phyloP scores from a whole-genome alignment of 179 eudicot genomes.

The Pouteria campechiana region DNA sequence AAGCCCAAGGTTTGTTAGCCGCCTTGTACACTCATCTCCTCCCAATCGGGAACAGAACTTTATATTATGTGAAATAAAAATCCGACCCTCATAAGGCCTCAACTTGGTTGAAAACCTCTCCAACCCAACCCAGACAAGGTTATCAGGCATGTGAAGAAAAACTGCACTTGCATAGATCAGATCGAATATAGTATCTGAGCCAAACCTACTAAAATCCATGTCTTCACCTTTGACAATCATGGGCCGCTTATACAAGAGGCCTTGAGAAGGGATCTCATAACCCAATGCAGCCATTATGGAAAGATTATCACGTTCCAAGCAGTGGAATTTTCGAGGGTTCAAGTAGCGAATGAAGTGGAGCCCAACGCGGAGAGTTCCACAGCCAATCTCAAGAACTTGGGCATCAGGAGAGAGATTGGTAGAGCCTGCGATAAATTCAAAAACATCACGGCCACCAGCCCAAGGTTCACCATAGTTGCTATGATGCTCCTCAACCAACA shows the following conservation, averaged over 20 bases:
- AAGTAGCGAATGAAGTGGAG: conserved; percentile 82
- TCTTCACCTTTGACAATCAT: conserved; percentile 83
- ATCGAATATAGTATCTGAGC: conserved; percentile 49
- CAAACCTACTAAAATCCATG: conserved; percentile 84
- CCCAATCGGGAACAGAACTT: conserved; percentile 93
- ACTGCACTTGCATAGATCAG: conserved; percentile 96
- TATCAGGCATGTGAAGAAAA: conserved; percentile 92
- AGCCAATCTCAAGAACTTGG: conserved; percentile 89
- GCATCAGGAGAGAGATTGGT: conserved; percentile 47
- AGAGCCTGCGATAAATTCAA: conserved; percentile 77
- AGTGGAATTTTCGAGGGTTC: conserved; percentile 58
- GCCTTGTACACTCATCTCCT: conserved; percentile 74
- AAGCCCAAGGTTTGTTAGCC: conserved; percentile 56
- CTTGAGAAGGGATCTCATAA: conserved; percentile 96
- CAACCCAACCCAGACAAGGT: conserved; percentile 89
- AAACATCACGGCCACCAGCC: conserved; percentile 98
- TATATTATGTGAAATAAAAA: conserved; percentile 87
- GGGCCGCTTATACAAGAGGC: conserved; percentile 78
- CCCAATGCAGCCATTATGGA: conserved; percentile 93
- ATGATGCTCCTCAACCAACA: conserved; percentile 92
- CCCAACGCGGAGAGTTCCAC: conserved; percentile 97
- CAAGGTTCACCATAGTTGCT: conserved; percentile 99
- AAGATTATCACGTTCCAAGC: conserved; percentile 91
- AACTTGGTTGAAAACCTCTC: conserved; percentile 59
- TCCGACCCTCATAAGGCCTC: conserved; percentile 69